Evolutionary conservation across 148 eudicot species (phyloP).

Genomic region (Chenopodium formosanum): DNA sequence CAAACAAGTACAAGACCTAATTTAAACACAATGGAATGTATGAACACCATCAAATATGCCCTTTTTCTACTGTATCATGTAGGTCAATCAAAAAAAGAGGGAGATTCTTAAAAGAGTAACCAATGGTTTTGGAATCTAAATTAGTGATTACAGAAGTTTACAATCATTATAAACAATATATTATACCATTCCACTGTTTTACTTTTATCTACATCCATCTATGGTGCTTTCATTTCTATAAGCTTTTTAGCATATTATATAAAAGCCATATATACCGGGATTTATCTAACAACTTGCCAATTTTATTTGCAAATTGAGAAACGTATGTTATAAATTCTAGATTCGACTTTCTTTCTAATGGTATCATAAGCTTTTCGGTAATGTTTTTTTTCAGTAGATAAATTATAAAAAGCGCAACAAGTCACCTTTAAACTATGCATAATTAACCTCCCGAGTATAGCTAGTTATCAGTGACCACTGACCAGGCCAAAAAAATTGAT

Average conservation of each 20-base stretch:
- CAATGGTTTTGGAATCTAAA: conserved; percentile 5
- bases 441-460: no score
- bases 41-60: conserved; percentile 21
- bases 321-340: no score
- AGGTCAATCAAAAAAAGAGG: background rate
- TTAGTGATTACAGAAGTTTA: background rate
- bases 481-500: no score
- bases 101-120: conserved; percentile 2
- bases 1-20: conserved; percentile 14
- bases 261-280: background rate
- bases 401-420: no score
- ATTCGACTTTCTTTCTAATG: no score
- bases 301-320: background rate
- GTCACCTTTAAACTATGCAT: no score
- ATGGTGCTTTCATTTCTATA: conserved; percentile 11
- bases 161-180: background rate
- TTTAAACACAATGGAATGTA: background rate
- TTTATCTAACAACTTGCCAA: background rate
- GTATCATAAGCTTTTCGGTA: no score
- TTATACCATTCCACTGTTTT: background rate
- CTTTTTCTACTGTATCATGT: background rate
- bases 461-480: no score
- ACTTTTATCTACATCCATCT: background rate
- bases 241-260: background rate
- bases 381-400: no score